Evolutionary conservation across 1,284 basidiomycete species (phyloP).

Genomic region (Austropuccinia psidii): DNA sequence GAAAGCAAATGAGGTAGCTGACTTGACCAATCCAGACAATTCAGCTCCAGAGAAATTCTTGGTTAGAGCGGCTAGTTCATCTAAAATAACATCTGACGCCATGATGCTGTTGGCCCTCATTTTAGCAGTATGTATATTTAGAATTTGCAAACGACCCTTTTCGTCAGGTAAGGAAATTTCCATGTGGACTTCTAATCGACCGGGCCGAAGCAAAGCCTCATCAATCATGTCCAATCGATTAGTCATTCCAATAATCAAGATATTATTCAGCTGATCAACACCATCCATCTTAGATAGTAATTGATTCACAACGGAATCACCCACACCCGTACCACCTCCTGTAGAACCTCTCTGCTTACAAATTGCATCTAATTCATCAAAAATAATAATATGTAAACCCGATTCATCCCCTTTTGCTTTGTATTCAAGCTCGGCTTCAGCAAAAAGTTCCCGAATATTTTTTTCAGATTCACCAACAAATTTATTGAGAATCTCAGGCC

Average conservation of each 20-base stretch:
- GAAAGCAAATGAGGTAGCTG: slow-evolving; percentile 95
- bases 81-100: slow-evolving; percentile 76
- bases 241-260: slow-evolving; percentile 99
- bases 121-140: slow-evolving; percentile 89
- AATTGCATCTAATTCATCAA: slow-evolving; percentile 97
- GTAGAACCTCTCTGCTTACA: slow-evolving; percentile 92
- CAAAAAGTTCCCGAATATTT: slow-evolving; percentile 95
- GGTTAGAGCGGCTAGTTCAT: slow-evolving; percentile 72
- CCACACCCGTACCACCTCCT: slow-evolving; percentile 86
- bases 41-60: slow-evolving; percentile 99
- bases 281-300: slow-evolving; percentile 99
- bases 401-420: slow-evolving; percentile 98
- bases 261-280: slow-evolving; percentile 98
- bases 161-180: slow-evolving; percentile 97
- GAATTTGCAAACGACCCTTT: slow-evolving; percentile 81
- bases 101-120: slow-evolving; percentile 89
- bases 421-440: slow-evolving; percentile 97
- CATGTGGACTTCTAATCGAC: slow-evolving; percentile 99
- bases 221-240: slow-evolving; percentile 99
- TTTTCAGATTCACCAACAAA: slow-evolving; percentile 98
- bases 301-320: slow-evolving; percentile 98
- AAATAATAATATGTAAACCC: slow-evolving; percentile 97
- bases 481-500: slow-evolving; percentile 95
- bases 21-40: slow-evolving; percentile 91
- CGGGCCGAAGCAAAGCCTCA: slow-evolving; percentile 91